Evolutionary conservation across 2,329 filamentous ascomycete genomes (phyloP), one percentile per base, ranked within the genome.

Genomic region (Penicillium sp.): DNA sequence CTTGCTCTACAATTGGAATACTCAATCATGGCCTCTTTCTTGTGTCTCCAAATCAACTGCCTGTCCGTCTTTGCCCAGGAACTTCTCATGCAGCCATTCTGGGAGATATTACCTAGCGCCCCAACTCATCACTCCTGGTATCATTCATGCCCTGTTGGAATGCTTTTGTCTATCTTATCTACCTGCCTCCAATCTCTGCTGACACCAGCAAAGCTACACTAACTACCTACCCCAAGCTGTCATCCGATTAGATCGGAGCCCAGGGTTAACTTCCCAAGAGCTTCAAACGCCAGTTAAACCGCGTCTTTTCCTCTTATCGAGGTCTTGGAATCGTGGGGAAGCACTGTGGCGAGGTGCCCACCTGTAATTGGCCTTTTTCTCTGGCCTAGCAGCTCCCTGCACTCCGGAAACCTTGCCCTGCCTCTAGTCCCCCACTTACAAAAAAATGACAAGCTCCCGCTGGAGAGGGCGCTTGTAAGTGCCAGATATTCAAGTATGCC

Each of bases 241-340:
- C 27, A 46, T 43, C 43, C 19, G 10, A 31, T 49, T 33, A 19
- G 43, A 44, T 3, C 9, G n/a, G 56, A 58, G 59, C 50, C 61
- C 61, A 60, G 60, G 54, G 3, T n/a, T 24, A 6, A 43, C 27
- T 13, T 41, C 18, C 9, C 27, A 19, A n/a, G 27, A 49, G 44
- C 19, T 44, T 27, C 6, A 24, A 3, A 37, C 31, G 11, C 24
- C 47, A n/a, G 4, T 49, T 36, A 31, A 43, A 18, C 9, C 18
- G 4, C 46, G 19, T 51, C 24, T 14, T 52, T 9, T 19, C 18
- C n/a, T 50, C 47, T 58, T 61, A 62, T 62, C 61, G 54, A 54
- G 19, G 59, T 52, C 10, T 59, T 37, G 50, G 60, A 50, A 62
- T 61, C 46, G 56, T 49, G 61, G 57, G 60, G 61, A 60, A 61